phyloP scores from a whole-genome alignment of 2,329 filamentous ascomycete genomes.

The Alternaria sp. region DNA sequence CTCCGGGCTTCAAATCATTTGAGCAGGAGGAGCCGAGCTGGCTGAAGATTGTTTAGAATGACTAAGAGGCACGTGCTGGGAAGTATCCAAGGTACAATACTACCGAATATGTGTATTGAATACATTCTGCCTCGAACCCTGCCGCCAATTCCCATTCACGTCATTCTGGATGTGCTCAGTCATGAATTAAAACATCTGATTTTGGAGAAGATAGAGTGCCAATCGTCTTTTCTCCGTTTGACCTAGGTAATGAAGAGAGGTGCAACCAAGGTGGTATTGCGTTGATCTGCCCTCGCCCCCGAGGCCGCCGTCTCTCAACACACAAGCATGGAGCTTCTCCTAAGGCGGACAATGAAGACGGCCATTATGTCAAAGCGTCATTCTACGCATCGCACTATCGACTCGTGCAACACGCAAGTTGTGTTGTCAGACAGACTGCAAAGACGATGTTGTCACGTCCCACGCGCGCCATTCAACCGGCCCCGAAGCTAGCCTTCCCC shows the following conservation, averaged over 20 bases:
- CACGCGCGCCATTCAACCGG: slow-evolving; percentile 17
- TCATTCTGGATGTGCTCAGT: background rate
- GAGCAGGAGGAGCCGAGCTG: slow-evolving; percentile 33
- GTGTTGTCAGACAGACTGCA: background rate
- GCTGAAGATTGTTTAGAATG: slow-evolving; percentile 25
- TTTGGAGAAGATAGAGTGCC: background rate
- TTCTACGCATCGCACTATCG: background rate
- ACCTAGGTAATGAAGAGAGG: background rate
- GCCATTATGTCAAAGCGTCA: background rate
- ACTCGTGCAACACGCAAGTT: background rate
- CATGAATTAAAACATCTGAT: background rate
- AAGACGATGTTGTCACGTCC: slow-evolving; percentile 1
- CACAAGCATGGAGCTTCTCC: background rate
- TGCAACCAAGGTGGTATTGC: background rate
- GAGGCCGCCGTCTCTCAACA: background rate
- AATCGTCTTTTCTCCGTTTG: background rate
- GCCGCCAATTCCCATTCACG: background rate
- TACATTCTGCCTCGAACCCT: background rate
- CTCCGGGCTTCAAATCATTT: slow-evolving; percentile 27
- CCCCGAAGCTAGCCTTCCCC: slow-evolving; percentile 2
- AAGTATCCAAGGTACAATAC: background rate
- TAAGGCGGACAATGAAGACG: background rate
- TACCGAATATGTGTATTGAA: background rate
- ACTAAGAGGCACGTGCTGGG: too few relatives aligned
- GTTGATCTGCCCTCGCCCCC: background rate